These are phyloP conservation scores for Chondrostereum purpureum DNA, from an alignment of 1,284 basidiomycete species.

Conservation along the genomic window DNA sequence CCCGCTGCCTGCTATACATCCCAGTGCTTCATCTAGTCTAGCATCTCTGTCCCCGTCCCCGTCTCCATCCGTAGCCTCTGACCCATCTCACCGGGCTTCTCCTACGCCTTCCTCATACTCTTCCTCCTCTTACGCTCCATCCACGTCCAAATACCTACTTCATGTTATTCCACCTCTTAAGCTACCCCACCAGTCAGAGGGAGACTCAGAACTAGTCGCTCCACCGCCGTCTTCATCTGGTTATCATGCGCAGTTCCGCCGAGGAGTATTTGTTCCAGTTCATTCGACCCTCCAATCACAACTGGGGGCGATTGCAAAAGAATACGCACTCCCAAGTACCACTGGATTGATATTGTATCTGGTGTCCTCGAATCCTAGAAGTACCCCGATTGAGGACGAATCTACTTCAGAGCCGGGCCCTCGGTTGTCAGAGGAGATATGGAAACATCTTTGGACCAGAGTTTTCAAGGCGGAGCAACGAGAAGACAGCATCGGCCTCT, in stretches of 20 bases:
- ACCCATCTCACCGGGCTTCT: constrained; percentile 42
- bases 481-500: constrained; percentile 48
- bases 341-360: constrained; percentile 74
- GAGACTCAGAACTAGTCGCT: constrained; percentile 37
- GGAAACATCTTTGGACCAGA: constrained; percentile 74
- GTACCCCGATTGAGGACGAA: constrained; percentile 18
- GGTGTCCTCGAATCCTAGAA: constrained; percentile 34
- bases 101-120: constrained; percentile 44
- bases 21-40: too few species aligned
- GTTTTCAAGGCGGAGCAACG: constrained; percentile 58
- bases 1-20: constrained; percentile 50
- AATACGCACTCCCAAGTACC: constrained; percentile 79
- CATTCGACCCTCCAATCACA: constrained; percentile 68
- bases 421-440: constrained; percentile 75
- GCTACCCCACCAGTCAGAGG: constrained; percentile 53
- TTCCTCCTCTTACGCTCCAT: constrained; percentile 28
- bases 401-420: constrained; percentile 60
- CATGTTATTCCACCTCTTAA: constrained; percentile 70
- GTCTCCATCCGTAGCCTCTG: constrained; percentile 27
- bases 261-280: constrained; percentile 69
- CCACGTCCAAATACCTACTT: constrained; percentile 59
- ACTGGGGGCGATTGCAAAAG: constrained; percentile 74
- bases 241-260: constrained; percentile 71
- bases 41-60: too few species aligned
- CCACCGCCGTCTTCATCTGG: constrained; percentile 57